Evolutionary conservation across 2,329 filamentous ascomycete genomes (phyloP).

Genomic region (Aureobasidium sp.): DNA sequence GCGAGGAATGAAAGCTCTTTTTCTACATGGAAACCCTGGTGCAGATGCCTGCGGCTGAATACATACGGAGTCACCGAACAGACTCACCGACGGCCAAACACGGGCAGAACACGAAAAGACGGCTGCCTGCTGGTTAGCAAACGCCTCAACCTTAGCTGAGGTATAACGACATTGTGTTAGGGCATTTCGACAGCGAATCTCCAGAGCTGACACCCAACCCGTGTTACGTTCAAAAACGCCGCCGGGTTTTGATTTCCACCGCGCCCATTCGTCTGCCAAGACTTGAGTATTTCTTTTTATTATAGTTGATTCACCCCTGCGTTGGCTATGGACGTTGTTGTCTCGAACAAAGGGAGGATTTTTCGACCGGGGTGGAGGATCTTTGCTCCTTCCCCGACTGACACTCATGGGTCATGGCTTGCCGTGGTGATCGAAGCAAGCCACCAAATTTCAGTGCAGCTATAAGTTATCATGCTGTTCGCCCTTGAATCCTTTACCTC

Average conservation of each 20-base stretch:
- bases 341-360: background rate
- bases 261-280: background rate
- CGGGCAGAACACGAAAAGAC: background rate
- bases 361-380: background rate
- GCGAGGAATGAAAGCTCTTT: slow-evolving; percentile 6
- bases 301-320: background rate
- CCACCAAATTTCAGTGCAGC: background rate
- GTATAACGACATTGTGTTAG: slow-evolving; percentile 1
- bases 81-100: slow-evolving; percentile 8
- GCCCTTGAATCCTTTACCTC: background rate
- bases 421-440: background rate
- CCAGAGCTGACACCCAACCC: background rate
- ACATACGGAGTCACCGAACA: background rate
- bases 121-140: slow-evolving; percentile 1
- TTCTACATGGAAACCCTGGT: background rate
- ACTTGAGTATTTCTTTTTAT: background rate
- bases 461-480: no score
- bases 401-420: background rate
- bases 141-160: slow-evolving; percentile 2
- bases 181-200: slow-evolving; percentile 1
- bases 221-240: background rate
- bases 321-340: background rate
- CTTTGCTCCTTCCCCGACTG: slow-evolving; percentile 4
- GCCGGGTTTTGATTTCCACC: background rate
- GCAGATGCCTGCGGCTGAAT: background rate